Evolutionary conservation across 768 basidiomycete genomes (phyloP), one percentile per base, ranked within the genome.

Genomic region (Naganishia kalamii): DNA sequence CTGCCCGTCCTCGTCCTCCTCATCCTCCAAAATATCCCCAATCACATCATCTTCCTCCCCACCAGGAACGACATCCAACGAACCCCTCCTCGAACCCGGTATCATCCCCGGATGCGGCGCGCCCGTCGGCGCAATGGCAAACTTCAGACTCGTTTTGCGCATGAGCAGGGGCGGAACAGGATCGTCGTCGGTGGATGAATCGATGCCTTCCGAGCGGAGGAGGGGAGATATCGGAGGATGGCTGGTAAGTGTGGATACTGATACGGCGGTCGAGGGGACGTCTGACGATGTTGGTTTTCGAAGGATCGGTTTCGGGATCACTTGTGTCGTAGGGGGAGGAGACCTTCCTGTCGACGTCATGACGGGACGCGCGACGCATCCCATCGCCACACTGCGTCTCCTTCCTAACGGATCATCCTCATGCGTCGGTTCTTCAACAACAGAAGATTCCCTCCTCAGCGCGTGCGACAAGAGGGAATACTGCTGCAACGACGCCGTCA

Each of bases 271-370:
- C 15, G 29, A 13, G 29, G 25, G 25, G 25, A 7, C 12, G 29
- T 13, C 3, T 3, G 21, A n/a, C 33, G 33, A 1, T 35, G 17
- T 8, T 11, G 32, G 32, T 17, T 37, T 6, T 7, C 29, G 51
- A 7, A 54, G 51, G 51, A 54, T 54, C 35, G 54, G 54, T 40
- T 57, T 57, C n/a, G 54, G 54, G 21, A 57, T 37, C 21, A 37
- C 35, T 27, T 23, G 37, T 40, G 37, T 17, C 37, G 37, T n/a
- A n/a, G n/a, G n/a, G n/a, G n/a, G 40, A 41, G 40, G 19, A 41
- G 19, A 41, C 40, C 10, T 19, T 10, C 11, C 19, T 19, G 40
- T 19, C n/a, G n/a, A n/a, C n/a, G 13, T 23, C 48, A 19, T 25
- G 7, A 4, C 21, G 11, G 11, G 7, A 25, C 4, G 23, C 25